These are phyloP conservation scores for Lactifluus pinguis DNA, from an alignment of 768 basidiomycete species.

Conservation along the genomic window DNA sequence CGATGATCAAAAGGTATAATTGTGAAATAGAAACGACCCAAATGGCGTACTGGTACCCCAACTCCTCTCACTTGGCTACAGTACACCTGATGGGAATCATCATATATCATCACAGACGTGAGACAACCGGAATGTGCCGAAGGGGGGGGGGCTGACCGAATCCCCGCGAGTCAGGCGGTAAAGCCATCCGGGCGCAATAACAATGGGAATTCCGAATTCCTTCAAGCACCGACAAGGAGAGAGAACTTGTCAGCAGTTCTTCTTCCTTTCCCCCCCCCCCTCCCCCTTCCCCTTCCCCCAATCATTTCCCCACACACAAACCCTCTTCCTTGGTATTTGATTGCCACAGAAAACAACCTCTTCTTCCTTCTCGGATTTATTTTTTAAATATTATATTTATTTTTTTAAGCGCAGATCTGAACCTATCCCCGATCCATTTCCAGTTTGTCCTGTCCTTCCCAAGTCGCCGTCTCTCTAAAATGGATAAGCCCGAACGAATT, in stretches of 20 bases:
- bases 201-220: slow-evolving; percentile 9
- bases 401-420: slow-evolving; percentile 3
- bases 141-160: neutral
- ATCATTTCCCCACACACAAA: too few relatives aligned
- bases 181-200: slow-evolving; percentile 13
- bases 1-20: slow-evolving; percentile 5
- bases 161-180: neutral
- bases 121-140: slow-evolving; percentile 9
- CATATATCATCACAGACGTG: neutral
- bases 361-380: neutral
- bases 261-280: too few relatives aligned
- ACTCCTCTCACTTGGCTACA: too few relatives aligned
- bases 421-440: slow-evolving; percentile 1
- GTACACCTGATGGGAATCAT: slow-evolving; percentile 7
- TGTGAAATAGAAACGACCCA: neutral
- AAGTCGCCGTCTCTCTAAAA: slow-evolving; percentile 15
- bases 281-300: neutral
- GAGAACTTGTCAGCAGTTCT: neutral
- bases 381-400: neutral
- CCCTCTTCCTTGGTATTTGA: neutral
- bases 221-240: too few relatives aligned
- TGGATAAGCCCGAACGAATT: slow-evolving; percentile 13
- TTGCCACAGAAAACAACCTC: neutral
- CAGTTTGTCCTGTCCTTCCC: slow-evolving; percentile 1
- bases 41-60: neutral